Evolutionary conservation across 257 asterid genomes (phyloP).

Genomic region (Oldenlandia corymbosa): DNA sequence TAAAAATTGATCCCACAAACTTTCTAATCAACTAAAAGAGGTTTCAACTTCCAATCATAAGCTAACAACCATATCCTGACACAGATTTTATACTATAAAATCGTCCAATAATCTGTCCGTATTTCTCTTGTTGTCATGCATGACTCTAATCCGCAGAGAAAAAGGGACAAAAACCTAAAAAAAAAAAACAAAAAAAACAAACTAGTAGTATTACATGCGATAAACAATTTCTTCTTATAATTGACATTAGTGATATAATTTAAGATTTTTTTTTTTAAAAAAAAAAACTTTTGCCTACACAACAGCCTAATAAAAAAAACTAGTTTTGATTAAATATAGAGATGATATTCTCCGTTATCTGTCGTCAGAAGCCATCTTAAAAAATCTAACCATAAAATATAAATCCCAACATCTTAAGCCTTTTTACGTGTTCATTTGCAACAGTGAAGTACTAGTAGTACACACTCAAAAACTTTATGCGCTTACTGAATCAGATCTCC

Average conservation of each 20-base stretch:
- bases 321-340: no score
- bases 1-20: not conserved
- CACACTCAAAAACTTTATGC: not conserved
- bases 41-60: conserved; percentile 25
- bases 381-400: not conserved
- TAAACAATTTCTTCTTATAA: no score
- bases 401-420: conserved; percentile 12
- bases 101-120: conserved; percentile 16
- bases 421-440: conserved; percentile 27
- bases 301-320: conserved; percentile 20
- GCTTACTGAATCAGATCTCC: conserved; percentile 22
- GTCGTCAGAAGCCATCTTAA: conserved; percentile 31
- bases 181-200: no score
- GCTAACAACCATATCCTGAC: conserved; percentile 48
- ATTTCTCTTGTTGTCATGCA: conserved; percentile 46
- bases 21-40: not conserved
- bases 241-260: no score
- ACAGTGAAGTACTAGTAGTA: conserved; percentile 1
- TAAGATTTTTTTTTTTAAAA: no score
- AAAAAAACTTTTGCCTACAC: no score
- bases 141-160: conserved; percentile 46
- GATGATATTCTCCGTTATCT: conserved; percentile 31
- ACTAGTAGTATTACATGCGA: no score
- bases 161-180: no score
- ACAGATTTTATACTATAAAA: conserved; percentile 9